phyloP scores from a whole-genome alignment of 2,329 filamentous ascomycete species.

The Ustilaginoidea virens region DNA sequence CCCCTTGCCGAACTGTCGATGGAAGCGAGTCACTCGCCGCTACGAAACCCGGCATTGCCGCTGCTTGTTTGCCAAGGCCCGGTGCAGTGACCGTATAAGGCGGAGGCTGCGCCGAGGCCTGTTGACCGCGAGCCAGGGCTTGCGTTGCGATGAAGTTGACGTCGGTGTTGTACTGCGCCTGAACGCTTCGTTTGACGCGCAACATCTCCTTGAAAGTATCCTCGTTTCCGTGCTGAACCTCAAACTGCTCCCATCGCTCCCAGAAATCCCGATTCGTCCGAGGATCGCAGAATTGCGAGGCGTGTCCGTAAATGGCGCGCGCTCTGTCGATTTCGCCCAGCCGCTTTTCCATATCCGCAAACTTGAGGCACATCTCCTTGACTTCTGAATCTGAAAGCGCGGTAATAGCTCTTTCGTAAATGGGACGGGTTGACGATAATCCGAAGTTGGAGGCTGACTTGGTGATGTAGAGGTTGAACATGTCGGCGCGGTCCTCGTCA shows the following conservation, averaged over 20 bases:
- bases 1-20: slow-evolving; percentile 26
- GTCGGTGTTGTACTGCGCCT: slow-evolving; percentile 96
- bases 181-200: slow-evolving; percentile 89
- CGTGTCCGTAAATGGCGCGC: slow-evolving; percentile 89
- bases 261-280: slow-evolving; percentile 82
- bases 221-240: slow-evolving; percentile 95
- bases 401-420: slow-evolving; percentile 91
- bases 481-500: slow-evolving; percentile 86
- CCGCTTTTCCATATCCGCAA: slow-evolving; percentile 89
- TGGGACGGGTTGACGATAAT: slow-evolving; percentile 80
- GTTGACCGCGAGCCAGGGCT: slow-evolving; percentile 73
- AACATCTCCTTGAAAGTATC: slow-evolving; percentile 99
- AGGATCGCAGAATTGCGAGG: slow-evolving; percentile 93
- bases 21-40: slow-evolving; percentile 64
- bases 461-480: slow-evolving; percentile 99
- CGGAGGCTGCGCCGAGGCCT: slow-evolving; percentile 27
- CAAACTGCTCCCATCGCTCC: slow-evolving; percentile 94
- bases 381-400: slow-evolving; percentile 88
- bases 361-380: slow-evolving; percentile 96
- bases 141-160: slow-evolving; percentile 98
- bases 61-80: slow-evolving; percentile 73
- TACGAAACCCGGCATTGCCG: slow-evolving; percentile 81
- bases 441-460: slow-evolving; percentile 98
- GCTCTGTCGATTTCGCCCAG: slow-evolving; percentile 90
- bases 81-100: slow-evolving; percentile 70